Conservation (phyloP, 371 early-diverging fungal species). For the Vairimorpha necatrix region DNA sequence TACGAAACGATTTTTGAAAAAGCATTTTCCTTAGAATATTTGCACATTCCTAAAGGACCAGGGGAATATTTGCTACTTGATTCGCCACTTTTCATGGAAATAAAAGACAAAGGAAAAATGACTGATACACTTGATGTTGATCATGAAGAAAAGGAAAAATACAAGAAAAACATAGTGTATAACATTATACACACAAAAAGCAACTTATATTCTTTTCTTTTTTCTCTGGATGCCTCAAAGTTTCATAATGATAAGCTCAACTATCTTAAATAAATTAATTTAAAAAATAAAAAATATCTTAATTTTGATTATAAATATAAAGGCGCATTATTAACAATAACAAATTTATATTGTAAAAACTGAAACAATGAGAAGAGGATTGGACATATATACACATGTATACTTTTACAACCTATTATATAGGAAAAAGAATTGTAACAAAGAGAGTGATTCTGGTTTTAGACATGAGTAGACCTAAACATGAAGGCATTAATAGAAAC, state of each 20-base stretch:
- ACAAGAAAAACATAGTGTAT: slow-evolving; percentile 43
- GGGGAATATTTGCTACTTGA: slow-evolving; percentile 84
- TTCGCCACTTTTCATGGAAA: slow-evolving; percentile 65
- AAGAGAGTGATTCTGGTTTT: too few relatives aligned
- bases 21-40: slow-evolving; percentile 68
- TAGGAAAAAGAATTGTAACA: too few relatives aligned
- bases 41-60: slow-evolving; percentile 95
- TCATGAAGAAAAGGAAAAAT: slow-evolving; percentile 6
- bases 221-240: slow-evolving; percentile 21
- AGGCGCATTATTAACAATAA: too few relatives aligned
- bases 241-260: slow-evolving; percentile 15
- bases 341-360: too few relatives aligned
- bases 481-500: too few relatives aligned
- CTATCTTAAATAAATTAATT: too few relatives aligned
- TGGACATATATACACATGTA: too few relatives aligned
- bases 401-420: too few relatives aligned
- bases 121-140: slow-evolving; percentile 36
- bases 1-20: slow-evolving; percentile 41
- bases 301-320: too few relatives aligned
- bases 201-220: slow-evolving; percentile 25
- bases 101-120: slow-evolving; percentile 20
- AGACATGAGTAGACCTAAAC: too few relatives aligned
- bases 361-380: too few relatives aligned
- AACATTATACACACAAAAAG: slow-evolving; percentile 23
- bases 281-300: too few relatives aligned